Evolutionary conservation across 2,329 filamentous ascomycete species (phyloP).

Genomic region (Sporothrix brasiliensis): DNA sequence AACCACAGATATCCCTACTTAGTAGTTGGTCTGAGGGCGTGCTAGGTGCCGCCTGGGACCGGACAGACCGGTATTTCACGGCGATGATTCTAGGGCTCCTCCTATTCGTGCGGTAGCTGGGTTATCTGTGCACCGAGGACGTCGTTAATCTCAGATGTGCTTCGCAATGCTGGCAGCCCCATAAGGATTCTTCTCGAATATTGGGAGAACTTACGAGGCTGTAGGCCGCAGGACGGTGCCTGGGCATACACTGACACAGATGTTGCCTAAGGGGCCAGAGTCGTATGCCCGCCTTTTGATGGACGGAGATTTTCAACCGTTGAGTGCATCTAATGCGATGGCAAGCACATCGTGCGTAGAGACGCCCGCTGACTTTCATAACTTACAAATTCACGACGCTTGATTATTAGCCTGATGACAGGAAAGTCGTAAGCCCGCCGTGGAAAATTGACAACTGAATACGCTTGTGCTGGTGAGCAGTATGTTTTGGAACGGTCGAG

Average conservation of each 20-base stretch:
- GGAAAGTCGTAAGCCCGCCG: not conserved
- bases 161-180: constrained; percentile 41
- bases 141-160: constrained; percentile 40
- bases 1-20: constrained; percentile 25
- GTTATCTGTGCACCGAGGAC: constrained; percentile 25
- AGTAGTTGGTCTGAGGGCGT: not conserved
- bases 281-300: constrained; percentile 54
- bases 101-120: constrained; percentile 19
- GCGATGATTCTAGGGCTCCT: constrained; percentile 31
- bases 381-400: constrained; percentile 25
- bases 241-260: constrained; percentile 53
- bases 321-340: not conserved
- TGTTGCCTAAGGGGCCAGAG: constrained; percentile 51
- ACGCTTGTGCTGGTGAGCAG: constrained; percentile 18
- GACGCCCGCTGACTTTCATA: not conserved
- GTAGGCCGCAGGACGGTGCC: constrained; percentile 46
- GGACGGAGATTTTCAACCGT: constrained; percentile 28
- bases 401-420: constrained; percentile 28
- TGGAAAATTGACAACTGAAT: constrained; percentile 31
- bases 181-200: constrained; percentile 35
- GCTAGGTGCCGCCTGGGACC: constrained; percentile 13
- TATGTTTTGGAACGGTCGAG: constrained; percentile 21
- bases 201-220: constrained; percentile 39
- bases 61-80: constrained; percentile 28
- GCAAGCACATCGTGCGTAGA: not conserved